Conservation (phyloP, 768 basidiomycete genomes). For the Podaxis carcinomalis region DNA sequence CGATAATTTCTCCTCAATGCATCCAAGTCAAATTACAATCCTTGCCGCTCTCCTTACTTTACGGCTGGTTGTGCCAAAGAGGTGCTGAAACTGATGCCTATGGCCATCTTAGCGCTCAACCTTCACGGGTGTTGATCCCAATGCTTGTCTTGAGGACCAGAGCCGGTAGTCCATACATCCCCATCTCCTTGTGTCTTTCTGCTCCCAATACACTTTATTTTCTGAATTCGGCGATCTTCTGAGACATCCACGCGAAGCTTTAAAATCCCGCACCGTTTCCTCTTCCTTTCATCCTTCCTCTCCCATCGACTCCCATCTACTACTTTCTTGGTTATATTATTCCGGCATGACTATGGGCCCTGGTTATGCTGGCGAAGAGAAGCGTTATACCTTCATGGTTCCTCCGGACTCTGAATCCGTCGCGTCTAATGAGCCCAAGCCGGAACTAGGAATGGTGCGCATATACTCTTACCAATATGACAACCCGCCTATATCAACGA, state of each 20-base stretch:
- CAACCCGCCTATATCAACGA: not conserved
- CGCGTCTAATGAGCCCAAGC: not conserved
- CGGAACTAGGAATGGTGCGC: constrained; percentile 1
- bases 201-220: constrained; percentile 1
- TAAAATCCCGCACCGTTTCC: not conserved
- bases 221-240: not conserved
- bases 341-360: constrained; percentile 1
- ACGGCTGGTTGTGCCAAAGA: constrained; percentile 12
- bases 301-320: not conserved
- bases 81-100: constrained; percentile 10
- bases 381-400: constrained; percentile 1
- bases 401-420: not conserved
- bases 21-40: constrained; percentile 15
- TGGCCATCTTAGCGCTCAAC: constrained; percentile 10
- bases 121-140: not conserved
- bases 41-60: constrained; percentile 1
- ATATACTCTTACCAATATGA: not conserved
- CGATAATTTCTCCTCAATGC: not conserved
- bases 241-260: not conserved
- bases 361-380: not conserved
- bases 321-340: constrained; percentile 4
- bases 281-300: not conserved
- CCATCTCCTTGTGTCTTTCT: not conserved
- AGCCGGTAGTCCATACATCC: constrained; percentile 12
- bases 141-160: not conserved